Base-by-base conservation (phyloP, 805 yeast species). In the Candida maesae region DNA sequence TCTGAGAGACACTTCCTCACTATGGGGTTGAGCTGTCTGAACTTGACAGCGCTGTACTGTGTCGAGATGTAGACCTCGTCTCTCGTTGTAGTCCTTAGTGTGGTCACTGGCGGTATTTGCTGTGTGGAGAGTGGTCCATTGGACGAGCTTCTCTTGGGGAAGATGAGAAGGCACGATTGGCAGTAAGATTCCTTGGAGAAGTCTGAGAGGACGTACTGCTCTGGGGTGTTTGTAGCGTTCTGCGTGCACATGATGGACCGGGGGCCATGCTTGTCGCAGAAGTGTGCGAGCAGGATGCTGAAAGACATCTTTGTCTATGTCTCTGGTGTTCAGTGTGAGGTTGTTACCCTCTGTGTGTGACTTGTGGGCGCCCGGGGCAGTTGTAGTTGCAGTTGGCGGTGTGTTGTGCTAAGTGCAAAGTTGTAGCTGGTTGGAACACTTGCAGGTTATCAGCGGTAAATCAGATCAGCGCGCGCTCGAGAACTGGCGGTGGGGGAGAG, bases 221-320 rank as follows among this genome's bases (percentile, higher is more conserved):
- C 40, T 31, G 63, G 47, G 6, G 53, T 37, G n/a, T 47, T 45
- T 2, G 57, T 39, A 3, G 60, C 53, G 19, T 58, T 49, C 50
- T 80, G 86, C 0, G 89, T 80, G 47, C 85, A 81, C 55, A 80
- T 60, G 2, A 84, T 66, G 30, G 79, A 73, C 11, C 79, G 67
- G 0, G 91, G 90, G 0, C 91, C 91, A 55, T 84, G 90, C 17
- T 78, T 71, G 60, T 84, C 91, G 59, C 91, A 84, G 59, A 84
- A 84, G 56, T 84, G 91, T 0, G 87, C 81, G 35, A 84, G 57
- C 16, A 84, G 68, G 9, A 78, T 60, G 10, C 73, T 72, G 54
- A 64, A 75, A 32, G 42, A 4, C 45, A 45, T 45, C n/a, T n/a
- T n/a, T n/a, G n/a, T n/a, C n/a, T n/a, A n/a, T n/a, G n/a, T n/a